Evolutionary conservation across 192 early-diverging fungal genomes (phyloP).

Genomic region (Piromyces sp.): DNA sequence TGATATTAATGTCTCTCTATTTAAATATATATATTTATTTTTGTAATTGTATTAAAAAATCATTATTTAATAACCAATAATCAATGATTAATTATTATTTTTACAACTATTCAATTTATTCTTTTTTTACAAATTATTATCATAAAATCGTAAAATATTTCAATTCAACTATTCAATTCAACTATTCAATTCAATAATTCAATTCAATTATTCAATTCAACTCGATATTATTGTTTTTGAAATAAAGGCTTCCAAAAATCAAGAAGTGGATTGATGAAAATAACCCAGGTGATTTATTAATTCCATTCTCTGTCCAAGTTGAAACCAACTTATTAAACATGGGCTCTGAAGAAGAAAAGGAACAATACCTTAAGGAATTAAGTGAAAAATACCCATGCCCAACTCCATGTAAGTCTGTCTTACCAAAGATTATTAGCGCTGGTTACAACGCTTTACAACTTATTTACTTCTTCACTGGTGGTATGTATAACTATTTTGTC

Average conservation of each 20-base stretch:
- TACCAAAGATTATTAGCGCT: constrained; percentile 81
- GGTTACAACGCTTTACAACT: constrained; percentile 76
- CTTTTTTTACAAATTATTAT: no score
- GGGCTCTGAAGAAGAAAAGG: constrained; percentile 32
- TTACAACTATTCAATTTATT: no score
- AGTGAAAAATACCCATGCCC: constrained; percentile 30
- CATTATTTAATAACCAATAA: no score
- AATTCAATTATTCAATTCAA: no score
- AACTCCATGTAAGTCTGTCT: constrained; percentile 22
- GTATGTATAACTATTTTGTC: neutral
- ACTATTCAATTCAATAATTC: neutral
- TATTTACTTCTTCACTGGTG: constrained; percentile 46
- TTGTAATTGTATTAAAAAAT: no score
- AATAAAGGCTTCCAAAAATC: constrained; percentile 46
- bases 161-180: no score
- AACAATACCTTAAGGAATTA: constrained; percentile 40
- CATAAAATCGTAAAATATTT: no score
- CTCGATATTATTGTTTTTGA: neutral
- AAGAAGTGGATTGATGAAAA: constrained; percentile 84
- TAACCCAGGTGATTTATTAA: constrained; percentile 50
- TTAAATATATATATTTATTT: no score
- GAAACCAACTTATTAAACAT: constrained; percentile 45
- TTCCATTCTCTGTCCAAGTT: constrained; percentile 75
- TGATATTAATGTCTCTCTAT: no score
- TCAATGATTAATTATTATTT: no score